Base-by-base conservation (phyloP, 371 early-diverging fungal species). In the Mucor velutinosus region DNA sequence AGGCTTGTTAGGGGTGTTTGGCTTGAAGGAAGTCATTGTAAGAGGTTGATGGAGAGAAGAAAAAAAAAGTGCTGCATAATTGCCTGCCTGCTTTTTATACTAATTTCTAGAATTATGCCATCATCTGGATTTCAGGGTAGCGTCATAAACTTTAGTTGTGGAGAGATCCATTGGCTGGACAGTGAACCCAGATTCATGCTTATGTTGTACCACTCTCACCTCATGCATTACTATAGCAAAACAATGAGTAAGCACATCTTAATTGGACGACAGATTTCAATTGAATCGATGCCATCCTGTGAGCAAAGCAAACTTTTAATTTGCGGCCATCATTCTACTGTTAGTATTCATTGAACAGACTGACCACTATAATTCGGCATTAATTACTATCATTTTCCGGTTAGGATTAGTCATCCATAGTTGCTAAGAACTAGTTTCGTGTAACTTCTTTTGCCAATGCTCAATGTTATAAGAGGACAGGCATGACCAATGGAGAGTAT, bases 1-100 rank as follows among this genome's bases (percentile, higher is more conserved):
- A 21, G 73, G 63, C 14, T 62, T 61, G 11, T 37, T 11, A 6
- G 69, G 65, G 7, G 30, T 15, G 15, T 25, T 58, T 15, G 69
- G 69, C 23, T 62, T 65, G 15, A 73, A 73, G 4, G 53, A 58
- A 29, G 62, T 51, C 73, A 73, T 71, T 43, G 21, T 67, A 61
- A 65, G 43, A 65, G 58, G 41, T 62, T 41, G 43, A 1, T 8
- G 25, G 25, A 17, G n/a, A 63, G 39, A 39, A 10, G 12, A 39
- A 63, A 33, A 19, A 58, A 58, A 43, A n/a, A n/a, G 37, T 17
- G 17, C 6, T 41, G 41, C 41, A 41, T 27, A 3, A 27, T 27
- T n/a, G n/a, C n/a, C n/a, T 53, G 0, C 11, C 6, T 23, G 15
- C 5, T 15, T 25, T 51, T 53, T 53, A 53, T 53, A 53, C 25